These are phyloP conservation scores for Penicillium hesseltinei DNA, from an alignment of 2,329 filamentous ascomycete species.

Conservation along the genomic window DNA sequence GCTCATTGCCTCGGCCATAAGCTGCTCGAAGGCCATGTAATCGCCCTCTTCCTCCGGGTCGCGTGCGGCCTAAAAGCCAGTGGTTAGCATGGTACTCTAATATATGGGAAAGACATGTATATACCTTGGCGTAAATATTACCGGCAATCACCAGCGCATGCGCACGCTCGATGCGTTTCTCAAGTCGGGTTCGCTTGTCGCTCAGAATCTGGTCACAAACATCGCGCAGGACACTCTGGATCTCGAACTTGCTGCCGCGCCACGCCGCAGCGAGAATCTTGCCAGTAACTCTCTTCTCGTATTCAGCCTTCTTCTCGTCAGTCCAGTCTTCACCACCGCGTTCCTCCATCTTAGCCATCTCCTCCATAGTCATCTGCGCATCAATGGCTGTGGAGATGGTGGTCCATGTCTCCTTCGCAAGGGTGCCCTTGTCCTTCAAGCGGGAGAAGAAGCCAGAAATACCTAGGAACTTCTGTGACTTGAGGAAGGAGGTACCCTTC, in stretches of 20 bases:
- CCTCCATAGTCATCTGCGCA: slow-evolving; percentile 97
- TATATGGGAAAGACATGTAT: slow-evolving; percentile 17
- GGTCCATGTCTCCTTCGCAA: slow-evolving; percentile 98
- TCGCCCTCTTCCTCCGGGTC: slow-evolving; percentile 96
- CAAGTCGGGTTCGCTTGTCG: slow-evolving; percentile 71
- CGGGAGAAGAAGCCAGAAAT: slow-evolving; percentile 93
- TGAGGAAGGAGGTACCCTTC: slow-evolving; percentile 83
- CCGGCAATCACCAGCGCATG: slow-evolving; percentile 86
- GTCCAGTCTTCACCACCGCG: slow-evolving; percentile 96
- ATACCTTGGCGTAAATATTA: slow-evolving; percentile 83
- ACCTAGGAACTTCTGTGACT: slow-evolving; percentile 94
- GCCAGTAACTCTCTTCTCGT: slow-evolving; percentile 91
- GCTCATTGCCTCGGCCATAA: slow-evolving; percentile 91
- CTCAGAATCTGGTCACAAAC: slow-evolving; percentile 88
- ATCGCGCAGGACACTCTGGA: slow-evolving; percentile 90
- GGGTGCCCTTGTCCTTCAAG: slow-evolving; percentile 91
- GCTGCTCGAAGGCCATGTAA: slow-evolving; percentile 97
- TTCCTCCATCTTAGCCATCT: slow-evolving; percentile 96
- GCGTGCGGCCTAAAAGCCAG: slow-evolving; percentile 66
- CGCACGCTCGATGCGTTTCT: slow-evolving; percentile 86
- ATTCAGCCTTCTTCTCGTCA: slow-evolving; percentile 93
- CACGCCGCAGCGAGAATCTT: slow-evolving; percentile 97
- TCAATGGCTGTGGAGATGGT: slow-evolving; percentile 96
- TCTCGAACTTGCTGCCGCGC: slow-evolving; percentile 96
- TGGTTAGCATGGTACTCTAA: slow-evolving; percentile 12